Evolutionary conservation across 495 filamentous ascomycete species (phyloP).

Genomic region (Friedmanniomyces simplex): DNA sequence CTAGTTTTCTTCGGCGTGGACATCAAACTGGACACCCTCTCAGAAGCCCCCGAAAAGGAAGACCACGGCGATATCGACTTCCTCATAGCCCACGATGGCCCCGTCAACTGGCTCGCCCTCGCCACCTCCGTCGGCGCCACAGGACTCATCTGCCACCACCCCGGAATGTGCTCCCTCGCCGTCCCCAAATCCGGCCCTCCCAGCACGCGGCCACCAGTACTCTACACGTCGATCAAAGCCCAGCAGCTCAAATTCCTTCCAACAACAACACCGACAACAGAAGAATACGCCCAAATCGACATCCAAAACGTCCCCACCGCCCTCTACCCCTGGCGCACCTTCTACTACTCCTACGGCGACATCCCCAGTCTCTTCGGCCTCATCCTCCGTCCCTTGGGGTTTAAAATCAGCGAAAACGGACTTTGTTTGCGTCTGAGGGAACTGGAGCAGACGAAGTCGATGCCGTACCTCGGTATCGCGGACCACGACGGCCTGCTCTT

Average conservation of each 20-base stretch:
- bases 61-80: conserved; percentile 33
- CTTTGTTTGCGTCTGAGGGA: conserved; percentile 56
- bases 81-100: conserved; percentile 17
- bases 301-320: conserved; percentile 40
- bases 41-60: conserved; percentile 27
- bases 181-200: conserved; percentile 11
- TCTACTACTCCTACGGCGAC: conserved; percentile 55
- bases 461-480: conserved; percentile 25
- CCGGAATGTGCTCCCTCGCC: conserved; percentile 1
- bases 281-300: conserved; percentile 52
- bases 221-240: neutral
- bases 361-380: conserved; percentile 55
- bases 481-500: conserved; percentile 45
- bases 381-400: conserved; percentile 48
- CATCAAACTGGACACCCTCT: neutral
- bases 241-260: neutral
- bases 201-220: neutral
- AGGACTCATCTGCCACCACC: neutral
- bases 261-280: neutral
- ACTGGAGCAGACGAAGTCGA: conserved; percentile 1
- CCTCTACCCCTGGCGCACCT: conserved; percentile 47
- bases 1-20: conserved; percentile 4
- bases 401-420: conserved; percentile 50
- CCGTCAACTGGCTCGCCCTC: conserved; percentile 5
- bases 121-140: conserved; percentile 5